phyloP scores from a whole-genome alignment of 2,329 filamentous ascomycete genomes.

The Beauveria caledonica region DNA sequence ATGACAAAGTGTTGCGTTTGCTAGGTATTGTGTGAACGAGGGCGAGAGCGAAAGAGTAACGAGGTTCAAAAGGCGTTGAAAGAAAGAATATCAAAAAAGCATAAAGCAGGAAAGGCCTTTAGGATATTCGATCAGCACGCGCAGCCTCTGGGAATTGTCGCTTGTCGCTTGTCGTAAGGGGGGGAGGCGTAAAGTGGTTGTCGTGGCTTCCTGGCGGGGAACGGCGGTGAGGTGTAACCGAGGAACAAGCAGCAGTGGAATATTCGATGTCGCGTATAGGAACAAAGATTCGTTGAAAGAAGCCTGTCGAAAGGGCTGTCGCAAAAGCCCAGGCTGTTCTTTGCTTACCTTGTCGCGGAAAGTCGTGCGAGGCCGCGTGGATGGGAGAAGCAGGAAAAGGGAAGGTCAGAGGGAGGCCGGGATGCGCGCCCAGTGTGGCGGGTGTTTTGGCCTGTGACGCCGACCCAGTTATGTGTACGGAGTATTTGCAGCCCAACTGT shows the following conservation, averaged over 20 bases:
- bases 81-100: background rate
- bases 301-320: constrained; percentile 9
- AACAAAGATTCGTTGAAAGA: background rate
- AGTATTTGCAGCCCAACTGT: constrained; percentile 6
- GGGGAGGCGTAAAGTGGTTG: background rate
- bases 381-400: background rate
- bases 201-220: constrained; percentile 6
- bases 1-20: background rate
- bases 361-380: background rate
- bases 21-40: background rate
- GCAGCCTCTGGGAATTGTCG: background rate
- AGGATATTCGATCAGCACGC: background rate
- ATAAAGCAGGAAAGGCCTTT: background rate
- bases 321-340: constrained; percentile 7
- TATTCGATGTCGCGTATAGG: background rate
- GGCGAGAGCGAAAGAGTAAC: background rate
- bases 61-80: background rate
- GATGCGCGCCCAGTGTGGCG: constrained; percentile 5
- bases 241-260: background rate
- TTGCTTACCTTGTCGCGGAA: background rate
- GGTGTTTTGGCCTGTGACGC: constrained; percentile 10
- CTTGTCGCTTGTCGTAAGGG: background rate
- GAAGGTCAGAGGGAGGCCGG: background rate
- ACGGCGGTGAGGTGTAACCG: constrained; percentile 1
- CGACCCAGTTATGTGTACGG: background rate